Evolutionary conservation across 1,139 yeast genomes (phyloP).

Genomic region (Yamadazyma spencermartinsiae): DNA sequence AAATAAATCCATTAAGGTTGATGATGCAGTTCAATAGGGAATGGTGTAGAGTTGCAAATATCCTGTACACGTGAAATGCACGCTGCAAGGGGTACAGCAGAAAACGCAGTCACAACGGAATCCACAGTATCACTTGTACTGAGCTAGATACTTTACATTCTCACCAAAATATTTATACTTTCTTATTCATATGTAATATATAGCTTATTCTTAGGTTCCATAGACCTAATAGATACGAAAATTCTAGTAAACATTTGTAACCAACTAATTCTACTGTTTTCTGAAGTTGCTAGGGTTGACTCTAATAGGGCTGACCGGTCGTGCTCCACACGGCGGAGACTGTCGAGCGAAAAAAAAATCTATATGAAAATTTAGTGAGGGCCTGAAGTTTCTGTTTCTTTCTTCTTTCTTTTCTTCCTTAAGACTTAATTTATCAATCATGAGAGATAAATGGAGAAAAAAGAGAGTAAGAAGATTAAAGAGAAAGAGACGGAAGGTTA

Average conservation of each 20-base stretch:
- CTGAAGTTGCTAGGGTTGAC: background rate
- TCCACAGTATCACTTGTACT: background rate
- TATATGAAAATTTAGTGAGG: background rate
- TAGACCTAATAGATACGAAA: too few species aligned
- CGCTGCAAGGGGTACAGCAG: background rate
- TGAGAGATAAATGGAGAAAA: slow-evolving; percentile 98
- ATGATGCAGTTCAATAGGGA: slow-evolving; percentile 19
- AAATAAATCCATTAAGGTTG: slow-evolving; percentile 18
- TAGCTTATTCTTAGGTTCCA: too few species aligned
- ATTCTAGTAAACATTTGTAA: too few species aligned
- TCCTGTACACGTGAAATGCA: background rate
- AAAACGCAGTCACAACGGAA: background rate
- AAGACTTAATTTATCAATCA: slow-evolving; percentile 30
- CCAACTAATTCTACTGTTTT: too few species aligned
- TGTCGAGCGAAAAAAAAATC: slow-evolving; percentile 7
- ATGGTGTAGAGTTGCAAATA: too few species aligned
- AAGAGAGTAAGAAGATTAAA: slow-evolving; percentile 99
- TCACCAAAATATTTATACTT: too few species aligned
- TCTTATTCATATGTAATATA: too few species aligned
- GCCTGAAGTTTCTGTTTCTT: slow-evolving; percentile 8
- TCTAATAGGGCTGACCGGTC: slow-evolving; percentile 1
- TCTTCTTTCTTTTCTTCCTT: slow-evolving; percentile 13
- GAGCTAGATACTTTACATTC: too few species aligned
- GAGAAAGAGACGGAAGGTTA: slow-evolving; percentile 99
- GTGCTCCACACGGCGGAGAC: slow-evolving; percentile 1